Percentiles rank a stretch among this genome's conserved stretches.
Conservation (phyloP, 2,329 filamentous ascomycete species). For the Penicillium sp. region DNA sequence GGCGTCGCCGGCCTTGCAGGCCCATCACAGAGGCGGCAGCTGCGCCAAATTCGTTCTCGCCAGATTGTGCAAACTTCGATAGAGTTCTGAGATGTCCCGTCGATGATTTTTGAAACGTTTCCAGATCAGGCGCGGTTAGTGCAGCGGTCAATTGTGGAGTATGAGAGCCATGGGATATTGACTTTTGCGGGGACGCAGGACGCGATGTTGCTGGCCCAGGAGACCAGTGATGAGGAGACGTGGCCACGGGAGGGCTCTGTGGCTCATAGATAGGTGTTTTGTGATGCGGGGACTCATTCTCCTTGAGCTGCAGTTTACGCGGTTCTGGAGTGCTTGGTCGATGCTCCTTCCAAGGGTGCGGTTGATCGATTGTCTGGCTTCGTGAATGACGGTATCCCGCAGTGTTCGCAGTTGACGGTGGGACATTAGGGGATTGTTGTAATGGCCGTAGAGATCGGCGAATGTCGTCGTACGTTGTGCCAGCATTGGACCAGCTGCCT, state of each 20-base stretch:
- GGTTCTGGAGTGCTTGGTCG: slow-evolving; percentile 36
- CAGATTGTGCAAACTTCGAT: slow-evolving; percentile 75
- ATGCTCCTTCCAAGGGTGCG: slow-evolving; percentile 35
- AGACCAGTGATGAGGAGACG: slow-evolving; percentile 26
- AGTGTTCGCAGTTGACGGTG: slow-evolving; percentile 39
- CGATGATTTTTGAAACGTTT: slow-evolving; percentile 80
- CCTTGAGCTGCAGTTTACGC: slow-evolving; percentile 28
- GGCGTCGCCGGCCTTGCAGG: slow-evolving; percentile 74
- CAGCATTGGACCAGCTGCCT: slow-evolving; percentile 45
- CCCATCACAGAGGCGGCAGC: slow-evolving; percentile 84
- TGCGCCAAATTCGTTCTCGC: slow-evolving; percentile 69
- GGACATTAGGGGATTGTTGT: slow-evolving; percentile 61
- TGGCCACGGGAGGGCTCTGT: slow-evolving; percentile 23
- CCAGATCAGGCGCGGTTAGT: slow-evolving; percentile 69
- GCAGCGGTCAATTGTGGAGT: slow-evolving; percentile 42
- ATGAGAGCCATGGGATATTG: slow-evolving; percentile 31
- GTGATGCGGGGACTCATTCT: slow-evolving; percentile 30
- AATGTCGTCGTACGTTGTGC: slow-evolving; percentile 67
- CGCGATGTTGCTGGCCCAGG: slow-evolving; percentile 31
- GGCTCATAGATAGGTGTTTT: slow-evolving; percentile 20
- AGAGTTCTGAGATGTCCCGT: slow-evolving; percentile 86
- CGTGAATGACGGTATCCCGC: slow-evolving; percentile 47
- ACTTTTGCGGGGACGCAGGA: slow-evolving; percentile 29
- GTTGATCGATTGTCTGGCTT: slow-evolving; percentile 64
- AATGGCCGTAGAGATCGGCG: slow-evolving; percentile 76